These are phyloP conservation scores for Beauveria asiatica DNA, from an alignment of 2,329 filamentous ascomycete species.

Conservation along the genomic window DNA sequence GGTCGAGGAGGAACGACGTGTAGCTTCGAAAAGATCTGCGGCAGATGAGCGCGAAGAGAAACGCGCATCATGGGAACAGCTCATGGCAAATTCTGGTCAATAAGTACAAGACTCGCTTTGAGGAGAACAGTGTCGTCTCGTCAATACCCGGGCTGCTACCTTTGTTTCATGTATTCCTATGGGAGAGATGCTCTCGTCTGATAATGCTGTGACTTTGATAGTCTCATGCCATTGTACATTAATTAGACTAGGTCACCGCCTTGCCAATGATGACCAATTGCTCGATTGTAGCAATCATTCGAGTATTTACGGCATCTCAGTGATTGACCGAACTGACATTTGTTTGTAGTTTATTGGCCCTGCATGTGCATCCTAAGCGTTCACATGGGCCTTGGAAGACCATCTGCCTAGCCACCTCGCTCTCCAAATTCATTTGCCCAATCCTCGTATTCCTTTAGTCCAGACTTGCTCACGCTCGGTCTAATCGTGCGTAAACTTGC, in stretches of 20 bases:
- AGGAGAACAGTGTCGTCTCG: not conserved
- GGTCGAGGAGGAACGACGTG: conserved; percentile 14
- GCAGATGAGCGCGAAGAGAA: conserved; percentile 19
- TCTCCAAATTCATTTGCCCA: conserved; percentile 95
- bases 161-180: not conserved
- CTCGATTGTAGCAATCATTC: not conserved
- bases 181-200: not conserved
- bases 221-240: not conserved
- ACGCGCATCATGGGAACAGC: conserved; percentile 14
- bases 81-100: not conserved
- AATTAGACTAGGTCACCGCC: not conserved
- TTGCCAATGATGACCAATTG: not conserved
- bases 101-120: not conserved
- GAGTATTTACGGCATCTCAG: too few species aligned
- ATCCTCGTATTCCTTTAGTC: conserved; percentile 82
- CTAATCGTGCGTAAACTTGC: conserved; percentile 77
- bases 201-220: not conserved
- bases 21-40: conserved; percentile 18
- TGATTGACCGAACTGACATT: not conserved
- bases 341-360: not conserved
- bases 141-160: not conserved
- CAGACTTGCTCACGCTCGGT: conserved; percentile 79
- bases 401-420: conserved; percentile 57
- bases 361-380: not conserved
- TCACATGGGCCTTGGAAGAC: too few species aligned